A percentile compares a stretch with the other conserved stretches of the same genome.
These are phyloP conservation scores for Fusarium verrucosum DNA, from an alignment of 2,329 filamentous ascomycete genomes.

Conservation along the genomic window DNA sequence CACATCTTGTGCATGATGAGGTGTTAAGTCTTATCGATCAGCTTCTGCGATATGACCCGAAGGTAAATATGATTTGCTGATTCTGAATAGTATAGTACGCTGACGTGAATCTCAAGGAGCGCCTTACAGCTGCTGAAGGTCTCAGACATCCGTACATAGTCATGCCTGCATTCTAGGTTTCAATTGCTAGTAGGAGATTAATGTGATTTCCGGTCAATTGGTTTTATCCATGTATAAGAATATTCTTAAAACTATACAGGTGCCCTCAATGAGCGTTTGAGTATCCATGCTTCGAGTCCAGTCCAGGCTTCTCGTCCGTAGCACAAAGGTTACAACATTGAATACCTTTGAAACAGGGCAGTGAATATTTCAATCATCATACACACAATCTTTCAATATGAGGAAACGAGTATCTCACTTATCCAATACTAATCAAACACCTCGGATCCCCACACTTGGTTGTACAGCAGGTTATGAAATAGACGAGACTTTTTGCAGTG, in stretches of 20 bases:
- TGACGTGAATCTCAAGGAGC: neutral
- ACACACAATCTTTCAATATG: too few species aligned
- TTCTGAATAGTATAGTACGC: accelerated
- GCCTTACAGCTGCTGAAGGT: conserved; percentile 4
- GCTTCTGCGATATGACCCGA: conserved; percentile 92
- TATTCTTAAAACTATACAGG: too few species aligned
- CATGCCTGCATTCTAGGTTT: too few species aligned
- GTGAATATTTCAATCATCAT: too few species aligned
- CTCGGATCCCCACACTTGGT: neutral
- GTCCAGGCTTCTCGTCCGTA: too few species aligned
- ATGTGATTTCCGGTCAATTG: too few species aligned
- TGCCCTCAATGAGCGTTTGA: too few species aligned
- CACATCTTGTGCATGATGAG: conserved; percentile 91
- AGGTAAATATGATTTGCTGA: conserved; percentile 64
- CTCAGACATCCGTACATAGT: neutral
- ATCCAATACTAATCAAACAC: neutral
- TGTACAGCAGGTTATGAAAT: too few species aligned
- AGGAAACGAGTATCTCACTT: neutral
- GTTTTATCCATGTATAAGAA: too few species aligned
- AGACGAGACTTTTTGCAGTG: accelerated
- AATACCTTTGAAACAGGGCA: accelerated
- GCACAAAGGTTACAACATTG: neutral
- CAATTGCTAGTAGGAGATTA: neutral
- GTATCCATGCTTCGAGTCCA: too few species aligned
- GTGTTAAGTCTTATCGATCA: conserved; percentile 97